Base-by-base conservation (phyloP, 192 early-diverging fungal genomes). In the Fimicolochytrium jonesii region DNA sequence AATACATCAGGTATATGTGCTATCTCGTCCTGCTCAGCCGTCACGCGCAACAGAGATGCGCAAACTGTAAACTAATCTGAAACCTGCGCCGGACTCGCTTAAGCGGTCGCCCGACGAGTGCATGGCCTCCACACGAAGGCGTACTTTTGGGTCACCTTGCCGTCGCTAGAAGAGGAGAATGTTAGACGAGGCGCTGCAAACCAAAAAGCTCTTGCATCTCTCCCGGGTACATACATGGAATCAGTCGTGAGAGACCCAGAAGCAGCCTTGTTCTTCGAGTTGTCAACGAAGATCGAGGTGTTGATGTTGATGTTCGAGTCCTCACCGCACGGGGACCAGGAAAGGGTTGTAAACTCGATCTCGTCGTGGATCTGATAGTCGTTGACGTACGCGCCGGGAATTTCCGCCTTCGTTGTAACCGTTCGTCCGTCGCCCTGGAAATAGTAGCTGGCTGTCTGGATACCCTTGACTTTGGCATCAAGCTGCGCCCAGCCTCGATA, bases 401-500 rank as follows among this genome's bases (percentile, higher is more conserved):
- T 53, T 26, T 20, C 32, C 23, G 50, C 63, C 11, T 32, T 32
- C 18, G 43, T 47, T 13, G 33, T 34, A 28, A 62, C 60, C 15
- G 60, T 62, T 11, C 25, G 32, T 31, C 47, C 45, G 31, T 62
- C 25, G 33, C 60, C 71, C 35, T 42, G 47, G 61, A 73, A 73
- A 63, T 63, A 73, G 61, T 73, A 68, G 49, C 18, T 60, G 60
- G 71, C 23, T 17, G 23, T 36, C 31, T 56, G 59, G 25, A 30
- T 25, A 31, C 64, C 71, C 33, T 2, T 59, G 32, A 65, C 60
- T 3, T 54, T 39, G 29, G 33, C 20, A 48, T 65, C 64, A 18
- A 73, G 44, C 26, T 52, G 31, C 33, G 59, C 61, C 42, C 51
- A 73, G 10, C 71, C 71, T 36, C 71, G 66, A 47, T 58, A 68